A percentile compares a stretch with the other conserved stretches of the same genome.
Evolutionary conservation across 139 green algal genomes (phyloP).

Genomic region (Coelastrella sp.): DNA sequence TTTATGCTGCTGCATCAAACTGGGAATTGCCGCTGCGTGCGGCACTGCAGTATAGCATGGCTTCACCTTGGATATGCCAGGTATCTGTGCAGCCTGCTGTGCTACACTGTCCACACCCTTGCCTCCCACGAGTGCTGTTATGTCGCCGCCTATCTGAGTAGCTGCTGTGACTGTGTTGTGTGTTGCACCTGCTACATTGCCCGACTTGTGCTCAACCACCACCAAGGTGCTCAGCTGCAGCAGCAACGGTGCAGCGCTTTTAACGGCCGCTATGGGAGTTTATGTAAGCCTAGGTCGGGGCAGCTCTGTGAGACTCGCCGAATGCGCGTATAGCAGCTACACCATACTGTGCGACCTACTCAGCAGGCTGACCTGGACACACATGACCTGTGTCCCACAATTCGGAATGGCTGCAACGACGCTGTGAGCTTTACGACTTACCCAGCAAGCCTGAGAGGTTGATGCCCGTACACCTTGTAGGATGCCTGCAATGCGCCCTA

Average conservation of each 20-base stretch:
- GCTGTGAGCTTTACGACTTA: neutral
- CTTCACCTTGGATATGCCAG: conserved; percentile 59
- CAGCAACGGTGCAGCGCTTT: neutral
- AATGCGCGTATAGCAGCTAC: too few relatives aligned
- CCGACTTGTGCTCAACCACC: conserved; percentile 60
- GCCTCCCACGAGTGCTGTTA: conserved; percentile 58
- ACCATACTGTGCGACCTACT: neutral
- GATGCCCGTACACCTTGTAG: neutral
- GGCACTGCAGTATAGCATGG: neutral
- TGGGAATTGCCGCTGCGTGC: neutral
- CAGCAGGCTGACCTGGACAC: neutral
- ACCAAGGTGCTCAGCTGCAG: conserved; percentile 53
- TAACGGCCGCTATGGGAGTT: too few relatives aligned
- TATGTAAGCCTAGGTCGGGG: too few relatives aligned
- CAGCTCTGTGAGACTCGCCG: too few relatives aligned
- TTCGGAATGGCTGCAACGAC: too few relatives aligned
- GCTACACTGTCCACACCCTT: conserved; percentile 20
- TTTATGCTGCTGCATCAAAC: too few relatives aligned
- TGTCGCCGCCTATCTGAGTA: conserved; percentile 24
- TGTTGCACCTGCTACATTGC: conserved; percentile 48
- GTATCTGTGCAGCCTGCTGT: conserved; percentile 33
- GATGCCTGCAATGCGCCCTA: neutral
- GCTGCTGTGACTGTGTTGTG: conserved; percentile 57
- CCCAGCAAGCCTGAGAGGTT: neutral
- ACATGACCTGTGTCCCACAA: neutral